Evolutionary conservation across 2,329 filamentous ascomycete species (phyloP).

Genomic region (Aspergillus nomiae): DNA sequence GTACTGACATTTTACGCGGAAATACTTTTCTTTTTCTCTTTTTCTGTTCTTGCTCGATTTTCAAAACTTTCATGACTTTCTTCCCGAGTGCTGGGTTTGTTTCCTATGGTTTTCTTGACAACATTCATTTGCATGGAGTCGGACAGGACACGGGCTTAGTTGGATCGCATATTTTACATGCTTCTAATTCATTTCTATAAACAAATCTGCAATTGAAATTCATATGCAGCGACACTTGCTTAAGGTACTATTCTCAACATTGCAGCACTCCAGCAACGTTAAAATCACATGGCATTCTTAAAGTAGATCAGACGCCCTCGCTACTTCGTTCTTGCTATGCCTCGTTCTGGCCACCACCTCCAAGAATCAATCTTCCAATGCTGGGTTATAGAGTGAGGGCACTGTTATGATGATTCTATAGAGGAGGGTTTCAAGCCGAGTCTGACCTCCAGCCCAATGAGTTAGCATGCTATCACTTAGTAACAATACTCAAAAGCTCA

Average conservation of each 20-base stretch:
- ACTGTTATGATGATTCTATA: neutral
- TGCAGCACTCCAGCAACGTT: neutral
- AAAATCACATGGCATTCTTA: neutral
- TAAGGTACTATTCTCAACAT: neutral
- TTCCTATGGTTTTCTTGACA: neutral
- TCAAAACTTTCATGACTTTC: neutral
- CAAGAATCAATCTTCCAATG: neutral
- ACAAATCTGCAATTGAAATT: too few species aligned
- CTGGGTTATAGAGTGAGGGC: neutral
- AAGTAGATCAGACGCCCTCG: neutral
- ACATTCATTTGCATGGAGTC: conserved; percentile 4
- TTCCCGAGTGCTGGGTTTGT: neutral
- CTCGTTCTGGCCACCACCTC: neutral
- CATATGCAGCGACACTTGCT: neutral
- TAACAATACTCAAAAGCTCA: neutral
- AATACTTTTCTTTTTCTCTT: neutral
- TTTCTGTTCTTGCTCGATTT: neutral
- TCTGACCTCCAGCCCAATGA: neutral
- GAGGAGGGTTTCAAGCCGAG: neutral
- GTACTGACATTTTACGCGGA: neutral
- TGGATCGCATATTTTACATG: conserved; percentile 1
- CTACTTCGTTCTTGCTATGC: neutral
- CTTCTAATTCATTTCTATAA: neutral
- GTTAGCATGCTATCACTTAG: neutral
- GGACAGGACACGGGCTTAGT: neutral